Percentiles rank a stretch among this genome's conserved stretches.
Conservation (phyloP, 2,329 filamentous ascomycete genomes). For the Aspergillus nomiae region DNA sequence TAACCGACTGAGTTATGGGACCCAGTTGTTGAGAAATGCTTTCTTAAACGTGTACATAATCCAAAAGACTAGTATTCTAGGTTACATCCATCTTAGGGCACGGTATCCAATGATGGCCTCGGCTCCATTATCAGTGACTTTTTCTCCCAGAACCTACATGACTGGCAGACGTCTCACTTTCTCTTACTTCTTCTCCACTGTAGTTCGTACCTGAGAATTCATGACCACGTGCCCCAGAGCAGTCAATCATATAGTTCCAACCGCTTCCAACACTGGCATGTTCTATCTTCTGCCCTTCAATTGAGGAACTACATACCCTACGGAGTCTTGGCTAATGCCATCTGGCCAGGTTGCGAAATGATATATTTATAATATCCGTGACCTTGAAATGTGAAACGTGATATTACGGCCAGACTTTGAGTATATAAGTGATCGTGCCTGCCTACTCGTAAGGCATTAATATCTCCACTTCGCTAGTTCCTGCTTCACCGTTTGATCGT, state of each 20-base stretch:
- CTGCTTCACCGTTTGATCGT: neutral
- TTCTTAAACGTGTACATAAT: no score
- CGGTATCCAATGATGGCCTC: neutral
- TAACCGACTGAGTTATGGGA: constrained; percentile 4
- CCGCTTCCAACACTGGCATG: neutral
- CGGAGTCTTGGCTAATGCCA: neutral
- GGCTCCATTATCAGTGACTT: neutral
- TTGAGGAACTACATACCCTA: neutral
- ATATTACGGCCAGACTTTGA: neutral
- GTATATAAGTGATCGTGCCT: neutral
- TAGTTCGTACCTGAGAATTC: neutral
- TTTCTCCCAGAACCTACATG: neutral
- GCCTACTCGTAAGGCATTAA: neutral
- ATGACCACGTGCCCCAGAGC: neutral
- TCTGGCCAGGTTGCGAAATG: neutral
- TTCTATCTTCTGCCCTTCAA: neutral
- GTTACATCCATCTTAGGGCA: neutral
- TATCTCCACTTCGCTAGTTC: neutral
- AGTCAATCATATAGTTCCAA: neutral
- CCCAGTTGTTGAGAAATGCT: neutral
- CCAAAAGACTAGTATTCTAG: neutral
- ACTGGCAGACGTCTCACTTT: neutral
- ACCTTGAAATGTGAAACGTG: neutral
- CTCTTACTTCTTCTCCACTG: neutral
- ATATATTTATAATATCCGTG: neutral